Percentiles rank a stretch among this genome's conserved stretches.
These are phyloP conservation scores for Aspergillus sp. DNA, from an alignment of 2,329 filamentous ascomycete genomes.

Conservation along the genomic window DNA sequence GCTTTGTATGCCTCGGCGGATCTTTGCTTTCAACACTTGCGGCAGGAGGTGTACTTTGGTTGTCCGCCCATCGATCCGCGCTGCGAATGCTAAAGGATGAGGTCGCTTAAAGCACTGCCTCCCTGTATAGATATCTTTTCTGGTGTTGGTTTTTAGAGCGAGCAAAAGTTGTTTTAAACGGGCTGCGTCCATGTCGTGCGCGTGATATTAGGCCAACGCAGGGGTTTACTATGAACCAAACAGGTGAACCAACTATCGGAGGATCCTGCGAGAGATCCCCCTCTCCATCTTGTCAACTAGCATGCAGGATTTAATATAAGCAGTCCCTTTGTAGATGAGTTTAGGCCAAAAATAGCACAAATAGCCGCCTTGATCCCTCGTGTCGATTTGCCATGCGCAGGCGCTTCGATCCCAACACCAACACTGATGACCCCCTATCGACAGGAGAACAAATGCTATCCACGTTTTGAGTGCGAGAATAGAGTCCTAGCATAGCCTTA, in stretches of 20 bases:
- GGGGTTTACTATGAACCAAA: background rate
- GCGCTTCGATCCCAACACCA: background rate
- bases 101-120: background rate
- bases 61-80: background rate
- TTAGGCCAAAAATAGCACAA: slow-evolving; percentile 1
- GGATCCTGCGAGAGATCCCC: background rate
- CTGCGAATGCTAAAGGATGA: background rate
- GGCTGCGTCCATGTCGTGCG: background rate
- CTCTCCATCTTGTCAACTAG: background rate
- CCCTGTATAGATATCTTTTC: background rate
- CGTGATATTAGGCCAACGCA: background rate
- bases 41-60: background rate
- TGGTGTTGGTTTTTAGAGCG: too few relatives aligned
- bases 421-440: background rate
- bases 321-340: background rate
- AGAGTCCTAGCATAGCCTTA: too few relatives aligned
- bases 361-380: slow-evolving; percentile 4
- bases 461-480: too few relatives aligned
- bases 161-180: too few relatives aligned
- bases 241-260: background rate
- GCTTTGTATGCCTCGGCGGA: background rate
- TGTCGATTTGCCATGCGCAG: background rate
- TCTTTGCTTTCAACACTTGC: background rate
- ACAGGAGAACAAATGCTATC: too few relatives aligned
- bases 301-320: too few relatives aligned